Evolutionary conservation across 225 moss, liverwort and hornwort genomes (phyloP), one percentile per base, ranked within the genome.

Genomic region (Takakia lepidozioides): DNA sequence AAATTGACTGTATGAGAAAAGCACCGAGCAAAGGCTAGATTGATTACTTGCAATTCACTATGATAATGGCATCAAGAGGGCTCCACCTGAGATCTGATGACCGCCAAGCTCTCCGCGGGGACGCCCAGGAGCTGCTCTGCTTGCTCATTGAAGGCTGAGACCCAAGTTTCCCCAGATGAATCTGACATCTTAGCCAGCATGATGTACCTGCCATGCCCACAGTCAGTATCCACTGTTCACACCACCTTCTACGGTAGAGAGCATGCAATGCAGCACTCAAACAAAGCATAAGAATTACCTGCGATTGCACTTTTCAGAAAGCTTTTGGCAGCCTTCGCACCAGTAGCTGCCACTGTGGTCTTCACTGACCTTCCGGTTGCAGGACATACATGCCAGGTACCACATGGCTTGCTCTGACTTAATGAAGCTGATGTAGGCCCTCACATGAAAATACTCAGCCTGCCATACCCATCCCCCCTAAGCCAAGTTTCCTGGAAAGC

Each of bases 371-470:
- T 98, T 98, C 0, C 73, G 72, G 27, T 81, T 87, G 38, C 95
- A 98, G 0, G 58, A 42, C 8, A 74, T 73, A 57, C 95, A 98
- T 15, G 95, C 95, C 2, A 98, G 60, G 38, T 98, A 98, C 95
- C 95, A 98, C 95, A 98, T 83, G 16, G 91, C 75, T 72, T 98
- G 95, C 30, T 98, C 95, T n/a, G 95, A 91, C 52, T 91, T 90
- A 49, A 98, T 91, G 48, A 70, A 98, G 52, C 80, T 98, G 10
- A 98, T 83, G 37, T 70, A 91, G 0, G 77, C 78, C 51, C 87
- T 81, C n/a, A 87, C 68, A n/a, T 78, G 68, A 52, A 87, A 98
- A 54, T 83, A 91, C 1, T 66, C 83, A 4, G 81, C 44, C 95
- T 98, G 78, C 57, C 44, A 19, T 20, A 24, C 18, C n/a, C 16